Conservation (phyloP, 1,284 basidiomycete genomes). For the Phellinidium pouzarii region DNA sequence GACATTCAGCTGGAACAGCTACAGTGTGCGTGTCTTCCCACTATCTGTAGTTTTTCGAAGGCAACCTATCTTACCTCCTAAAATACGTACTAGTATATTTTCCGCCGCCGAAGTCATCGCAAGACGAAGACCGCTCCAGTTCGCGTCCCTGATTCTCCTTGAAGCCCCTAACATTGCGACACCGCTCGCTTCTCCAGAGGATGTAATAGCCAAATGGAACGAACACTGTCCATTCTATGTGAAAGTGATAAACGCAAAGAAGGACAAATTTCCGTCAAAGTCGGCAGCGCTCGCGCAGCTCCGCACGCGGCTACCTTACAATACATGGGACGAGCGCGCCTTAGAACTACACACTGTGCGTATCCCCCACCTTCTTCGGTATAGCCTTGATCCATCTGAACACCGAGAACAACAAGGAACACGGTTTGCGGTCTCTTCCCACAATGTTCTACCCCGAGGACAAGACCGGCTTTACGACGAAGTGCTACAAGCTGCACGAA, state of each 20-base stretch:
- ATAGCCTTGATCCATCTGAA: not conserved
- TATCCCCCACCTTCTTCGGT: not conserved
- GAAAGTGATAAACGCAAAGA: not conserved
- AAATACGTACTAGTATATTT: not conserved
- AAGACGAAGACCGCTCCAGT: not conserved
- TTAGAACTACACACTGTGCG: constrained; percentile 4
- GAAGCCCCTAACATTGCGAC: not conserved
- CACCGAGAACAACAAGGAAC: not conserved
- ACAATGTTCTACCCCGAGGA: constrained; percentile 12
- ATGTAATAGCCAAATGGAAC: not conserved
- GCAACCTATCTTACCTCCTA: not conserved
- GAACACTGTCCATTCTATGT: not conserved
- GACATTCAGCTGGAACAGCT: not conserved
- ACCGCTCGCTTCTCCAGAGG: not conserved
- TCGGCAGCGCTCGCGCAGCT: not conserved
- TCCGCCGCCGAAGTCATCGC: not conserved
- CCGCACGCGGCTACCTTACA: not conserved
- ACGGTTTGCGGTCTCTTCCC: constrained; percentile 12
- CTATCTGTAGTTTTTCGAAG: not conserved
- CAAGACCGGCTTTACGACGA: constrained; percentile 7
- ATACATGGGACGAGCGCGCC: constrained; percentile 9
- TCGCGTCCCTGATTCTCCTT: constrained; percentile 2
- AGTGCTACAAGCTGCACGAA: constrained; percentile 10
- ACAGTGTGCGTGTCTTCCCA: not conserved
- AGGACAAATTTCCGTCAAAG: constrained; percentile 4